Base-by-base conservation (phyloP, 495 filamentous ascomycete species). In the Daldinia bambusicola region DNA sequence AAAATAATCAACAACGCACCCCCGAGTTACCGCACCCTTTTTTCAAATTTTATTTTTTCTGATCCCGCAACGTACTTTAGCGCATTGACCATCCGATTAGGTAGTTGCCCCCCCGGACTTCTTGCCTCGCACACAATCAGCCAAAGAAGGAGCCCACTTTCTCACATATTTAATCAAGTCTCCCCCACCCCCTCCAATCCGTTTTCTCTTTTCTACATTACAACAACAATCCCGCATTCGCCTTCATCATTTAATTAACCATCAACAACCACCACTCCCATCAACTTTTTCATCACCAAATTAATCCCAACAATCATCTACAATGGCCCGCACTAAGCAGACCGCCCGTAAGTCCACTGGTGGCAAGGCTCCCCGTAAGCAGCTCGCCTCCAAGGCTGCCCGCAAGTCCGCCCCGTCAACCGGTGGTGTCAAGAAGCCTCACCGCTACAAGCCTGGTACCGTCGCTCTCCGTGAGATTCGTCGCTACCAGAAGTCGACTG, bases 401-500 rank as follows among this genome's bases (percentile, higher is more conserved):
- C 83, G 84, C 82, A 88, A 87, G 82, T 81, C 78, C 64, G 86
- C 84, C 4, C 83, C 85, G 71, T 87, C 84, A 10, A 88, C 82
- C 78, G 87, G 87, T 71, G 87, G 87, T 85, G 95, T 99, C 91
- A 99, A 99, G 96, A 99, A 99, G 95, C 95, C 95, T 83, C 96
- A 98, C 87, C 91, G 95, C 78, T 99, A 99, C 83, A 99, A 98
- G 95, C 95, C 95, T 81, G 95, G 94, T 94, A 99, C 95, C 87
- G 95, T 99, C 91, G 95, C 95, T 94, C 95, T 99, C 77, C 95
- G 95, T 95, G 95, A 99, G 88, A 99, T 99, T 83, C 96, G 95
- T 94, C 95, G 95, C 80, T 99, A 99, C 91, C 95, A 99, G 90
- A 99, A 99, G 90, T 97, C 94, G 76, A 99, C 95, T 78, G 95